Evolutionary conservation across 2,329 filamentous ascomycete genomes (phyloP), one percentile per base, ranked within the genome.

Genomic region (Catunica adiposa): DNA sequence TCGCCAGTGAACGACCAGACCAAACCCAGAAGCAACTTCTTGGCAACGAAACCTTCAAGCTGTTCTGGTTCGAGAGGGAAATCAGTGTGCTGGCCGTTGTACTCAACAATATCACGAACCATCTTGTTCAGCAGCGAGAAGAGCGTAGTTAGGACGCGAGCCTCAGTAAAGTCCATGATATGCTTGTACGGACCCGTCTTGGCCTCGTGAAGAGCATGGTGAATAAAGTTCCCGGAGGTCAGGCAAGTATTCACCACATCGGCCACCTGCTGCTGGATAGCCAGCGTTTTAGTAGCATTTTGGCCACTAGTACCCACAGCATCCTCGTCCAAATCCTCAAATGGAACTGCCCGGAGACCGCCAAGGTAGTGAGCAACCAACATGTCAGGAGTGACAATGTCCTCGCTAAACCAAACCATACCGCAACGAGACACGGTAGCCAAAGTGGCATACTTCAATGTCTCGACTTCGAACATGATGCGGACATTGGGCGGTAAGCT

Each of bases 351-450:
- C 62, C 84, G 83, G 40, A 98, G 79, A 50, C 83, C 82, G 59
- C 92, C 81, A 54, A 98, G 78, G 64, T 98, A 96, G 69, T 97
- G 87, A 60, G 80, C 76, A 42, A 97, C 84, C 81, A 97, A 86
- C 85, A 98, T 95, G 61, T 78, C 79, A 1, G 90, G 80, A 31
- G 88, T 90, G 42, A 99, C 90, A 26, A 89, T 97, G 65, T 98
- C 94, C 64, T 96, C 90, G 66, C 89, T 98, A 71, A 97, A 98
- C 92, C 92, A 99, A 14, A 99, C 94, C 92, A 99, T 99, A 76
- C 92, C 92, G 67, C 92, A 99, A 71, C 92, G 89, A 82, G 86
- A 94, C 65, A 99, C 92, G n/a, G 92, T 99, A 56, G 92, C 92
- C 47, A 98, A 79, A 0, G 92, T 99, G 38, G 92, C 92, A 66